Conservation (phyloP, 257 asterid species). For the Cynanchum wilfordii region DNA sequence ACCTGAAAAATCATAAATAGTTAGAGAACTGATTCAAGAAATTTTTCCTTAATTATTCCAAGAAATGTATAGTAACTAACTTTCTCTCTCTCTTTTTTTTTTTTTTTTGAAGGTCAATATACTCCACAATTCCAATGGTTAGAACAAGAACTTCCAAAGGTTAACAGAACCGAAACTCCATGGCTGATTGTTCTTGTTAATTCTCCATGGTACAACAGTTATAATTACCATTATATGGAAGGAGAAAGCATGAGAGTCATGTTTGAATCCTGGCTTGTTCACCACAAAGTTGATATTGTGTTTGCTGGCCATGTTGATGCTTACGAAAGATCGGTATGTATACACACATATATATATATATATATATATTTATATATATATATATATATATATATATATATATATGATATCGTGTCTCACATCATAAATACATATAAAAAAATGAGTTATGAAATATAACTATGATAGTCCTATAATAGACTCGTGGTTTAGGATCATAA, state of each 20-base stretch:
- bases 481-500: no score
- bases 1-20: no score
- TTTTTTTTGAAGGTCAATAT: constrained; percentile 39
- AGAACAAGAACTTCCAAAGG: constrained; percentile 34
- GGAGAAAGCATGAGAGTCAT: constrained; percentile 51
- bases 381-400: no score
- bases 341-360: no score
- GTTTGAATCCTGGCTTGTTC: constrained; percentile 48
- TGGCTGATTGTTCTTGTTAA: constrained; percentile 48
- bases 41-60: no score
- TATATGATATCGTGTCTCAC: no score
- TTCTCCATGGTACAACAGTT: constrained; percentile 42
- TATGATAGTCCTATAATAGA: no score
- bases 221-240: constrained; percentile 50
- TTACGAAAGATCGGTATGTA: constrained; percentile 45
- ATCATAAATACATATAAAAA: no score
- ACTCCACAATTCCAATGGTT: constrained; percentile 50
- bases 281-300: constrained; percentile 44
- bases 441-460: no score
- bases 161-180: constrained; percentile 42
- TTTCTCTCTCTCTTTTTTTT: background rate
- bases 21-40: no score
- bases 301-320: constrained; percentile 55
- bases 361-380: no score
- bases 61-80: background rate